Evolutionary conservation across 202 grass and related monocot species (phyloP), one percentile per base, ranked within the genome.

Genomic region (Digitaria exilis): DNA sequence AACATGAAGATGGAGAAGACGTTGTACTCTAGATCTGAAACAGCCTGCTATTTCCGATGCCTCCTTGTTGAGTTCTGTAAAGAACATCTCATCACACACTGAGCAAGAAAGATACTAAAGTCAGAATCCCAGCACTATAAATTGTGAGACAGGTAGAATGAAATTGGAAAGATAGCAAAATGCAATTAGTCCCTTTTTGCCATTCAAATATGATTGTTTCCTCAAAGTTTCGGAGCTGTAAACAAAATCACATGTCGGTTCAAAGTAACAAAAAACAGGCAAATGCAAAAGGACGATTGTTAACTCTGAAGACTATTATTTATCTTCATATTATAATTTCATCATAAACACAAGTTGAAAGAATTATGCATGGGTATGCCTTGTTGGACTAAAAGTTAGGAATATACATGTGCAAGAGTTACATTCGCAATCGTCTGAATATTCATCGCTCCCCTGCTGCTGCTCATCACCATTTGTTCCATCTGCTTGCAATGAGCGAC

Each of bases 41-140:
- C 81, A 92, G 12, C 87, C 90, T 78, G 90, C 90, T 82, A 92
- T 92, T 60, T 87, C 90, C 46, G 87, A 89, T 70, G 84, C 87
- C 61, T 92, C 92, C 58, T 88, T 91, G 71, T 80, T 91, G 50
- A 94, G 89, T 89, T 94, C 87, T 77, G 92, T 86, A 80, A 94
- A 94, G 87, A 94, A 91, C 87, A 89, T 87, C 41, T 91, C 78
- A 77, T 94, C 86, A 69, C 92, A 94, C 69, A 89, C 89, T 94
- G 35, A 73, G 87, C 31, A 80, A 65, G 17, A 46, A 84, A 65
- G 65, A 79, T 75, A 62, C 52, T 59, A 64, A 57, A 51, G 82
- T 83, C 17, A 87, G 75, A 37, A 74, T 56, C 60, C 50, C 57
- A 67, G 52, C 26, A 73, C 30, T 18, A 48, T 16, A 86, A 30